Base-by-base conservation (phyloP, 768 basidiomycete genomes). In the Boletales sp. region DNA sequence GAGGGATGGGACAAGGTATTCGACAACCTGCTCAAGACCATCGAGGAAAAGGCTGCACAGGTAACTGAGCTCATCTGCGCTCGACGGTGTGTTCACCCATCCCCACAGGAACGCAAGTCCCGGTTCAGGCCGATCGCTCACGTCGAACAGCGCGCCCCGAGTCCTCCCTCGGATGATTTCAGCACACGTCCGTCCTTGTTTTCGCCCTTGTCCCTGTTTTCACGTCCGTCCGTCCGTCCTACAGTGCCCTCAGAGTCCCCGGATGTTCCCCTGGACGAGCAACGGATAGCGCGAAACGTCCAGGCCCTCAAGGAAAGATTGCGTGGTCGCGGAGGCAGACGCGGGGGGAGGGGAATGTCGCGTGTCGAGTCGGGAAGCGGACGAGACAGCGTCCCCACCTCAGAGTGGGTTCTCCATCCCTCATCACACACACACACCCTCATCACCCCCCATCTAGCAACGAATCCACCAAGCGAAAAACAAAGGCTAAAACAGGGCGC, bases 271-370 rank as follows among this genome's bases (percentile, higher is more conserved):
- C 77, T 79, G 37, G 91, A 94, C 54, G 92, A 90, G 50, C 87
- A 95, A 62, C 84, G 93, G 59, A 98, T 98, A 53, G 84, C 94
- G 4, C 78, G 90, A 57, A 97, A 94, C 62, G 89, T 97, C 1
- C 86, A 93, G 57, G 90, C 90, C 0, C 75, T 99, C 47, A 97
- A 94, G 69, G 85, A 79, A 45, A 78, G 91, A 30, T 69, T 97
- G 43, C 87, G 90, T 47, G 87, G 87, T 24, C 76, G 86, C 45
- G 87, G 85, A 0, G 82, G 81, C 3, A 72, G 82, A 51, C 76
- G 82, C 48, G 76, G 78, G 17, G 76, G 80, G 40, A 74, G 77
- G 48, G 68, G 74, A 36, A 61, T 60, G 35, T 70, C 75, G 50
- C 77, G 81, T 50, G 69, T 78, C 52, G 72, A 76, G 48, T 74